These are phyloP conservation scores for Quercus alba DNA, from an alignment of 306 rosid genomes.

Conservation along the genomic window DNA sequence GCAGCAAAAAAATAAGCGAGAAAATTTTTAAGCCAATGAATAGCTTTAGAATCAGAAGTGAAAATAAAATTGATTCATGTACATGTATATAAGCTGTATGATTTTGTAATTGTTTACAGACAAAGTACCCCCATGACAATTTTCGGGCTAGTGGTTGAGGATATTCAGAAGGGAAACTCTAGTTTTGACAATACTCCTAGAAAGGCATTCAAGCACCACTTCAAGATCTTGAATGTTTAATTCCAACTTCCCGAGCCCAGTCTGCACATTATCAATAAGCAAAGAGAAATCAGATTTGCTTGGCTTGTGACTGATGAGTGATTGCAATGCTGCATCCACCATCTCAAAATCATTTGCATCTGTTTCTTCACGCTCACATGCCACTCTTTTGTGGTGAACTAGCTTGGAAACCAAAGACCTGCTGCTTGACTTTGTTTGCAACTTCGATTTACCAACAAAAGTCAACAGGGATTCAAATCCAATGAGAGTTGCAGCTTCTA, in stretches of 20 bases:
- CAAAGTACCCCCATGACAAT: neutral
- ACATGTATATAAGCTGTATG: too few species aligned
- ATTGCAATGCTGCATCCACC: constrained; percentile 47
- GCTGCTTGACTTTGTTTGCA: constrained; percentile 23
- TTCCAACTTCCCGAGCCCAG: constrained; percentile 34
- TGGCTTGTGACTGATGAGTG: constrained; percentile 31
- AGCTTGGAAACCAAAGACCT: constrained; percentile 47
- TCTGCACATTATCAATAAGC: constrained; percentile 26
- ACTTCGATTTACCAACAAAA: constrained; percentile 22
- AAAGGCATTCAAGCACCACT: constrained; percentile 39
- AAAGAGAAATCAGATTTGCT: constrained; percentile 20
- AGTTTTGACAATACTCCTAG: constrained; percentile 36
- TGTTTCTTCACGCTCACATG: constrained; percentile 13
- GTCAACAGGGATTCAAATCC: constrained; percentile 29
- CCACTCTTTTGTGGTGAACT: constrained; percentile 20
- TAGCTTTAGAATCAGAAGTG: too few species aligned
- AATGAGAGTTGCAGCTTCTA: constrained; percentile 25
- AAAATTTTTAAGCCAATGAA: too few species aligned
- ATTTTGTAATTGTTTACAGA: neutral
- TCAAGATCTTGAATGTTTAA: constrained; percentile 36
- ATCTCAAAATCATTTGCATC: constrained; percentile 40
- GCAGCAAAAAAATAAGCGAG: too few species aligned
- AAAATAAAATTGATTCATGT: too few species aligned
- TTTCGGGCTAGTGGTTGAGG: constrained; percentile 36
- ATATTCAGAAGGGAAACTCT: constrained; percentile 49